Conservation (phyloP, 441 rosid genomes). For the Jatropha multifida region DNA sequence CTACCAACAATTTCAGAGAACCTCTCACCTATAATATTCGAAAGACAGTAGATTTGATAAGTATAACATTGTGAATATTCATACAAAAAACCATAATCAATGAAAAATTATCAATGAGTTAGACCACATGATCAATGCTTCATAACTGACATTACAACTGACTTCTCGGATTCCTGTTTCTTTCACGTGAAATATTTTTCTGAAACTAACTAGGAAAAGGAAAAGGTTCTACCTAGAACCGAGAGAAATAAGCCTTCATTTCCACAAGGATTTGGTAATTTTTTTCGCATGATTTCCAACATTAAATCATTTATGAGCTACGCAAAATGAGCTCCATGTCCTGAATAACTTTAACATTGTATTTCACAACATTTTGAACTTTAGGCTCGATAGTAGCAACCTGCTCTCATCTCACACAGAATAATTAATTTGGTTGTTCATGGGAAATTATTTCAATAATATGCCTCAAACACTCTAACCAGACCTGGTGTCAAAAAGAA, state of each 20-base stretch:
- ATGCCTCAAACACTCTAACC: background rate
- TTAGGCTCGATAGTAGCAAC: background rate
- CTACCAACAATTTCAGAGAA: slow-evolving; percentile 99
- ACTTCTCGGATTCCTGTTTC: background rate
- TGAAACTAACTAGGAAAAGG: background rate
- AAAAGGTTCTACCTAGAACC: background rate
- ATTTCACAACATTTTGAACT: background rate
- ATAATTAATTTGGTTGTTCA: background rate
- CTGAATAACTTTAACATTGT: background rate
- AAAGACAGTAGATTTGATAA: slow-evolving; percentile 22
- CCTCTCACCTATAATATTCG: slow-evolving; percentile 63
- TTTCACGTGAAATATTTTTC: background rate
- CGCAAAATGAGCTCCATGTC: background rate
- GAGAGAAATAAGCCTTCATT: background rate
- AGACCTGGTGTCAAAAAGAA: background rate
- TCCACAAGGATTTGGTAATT: background rate
- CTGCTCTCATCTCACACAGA: background rate
- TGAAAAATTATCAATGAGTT: background rate
- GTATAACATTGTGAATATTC: background rate
- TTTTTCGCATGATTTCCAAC: background rate
- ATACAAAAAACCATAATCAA: slow-evolving; percentile 2
- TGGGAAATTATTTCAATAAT: background rate
- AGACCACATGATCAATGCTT: background rate
- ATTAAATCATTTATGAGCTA: background rate
- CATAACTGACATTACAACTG: background rate